Evolutionary conservation across 23 red algal genomes (phyloP).

Genomic region (Agarophyton chilense): DNA sequence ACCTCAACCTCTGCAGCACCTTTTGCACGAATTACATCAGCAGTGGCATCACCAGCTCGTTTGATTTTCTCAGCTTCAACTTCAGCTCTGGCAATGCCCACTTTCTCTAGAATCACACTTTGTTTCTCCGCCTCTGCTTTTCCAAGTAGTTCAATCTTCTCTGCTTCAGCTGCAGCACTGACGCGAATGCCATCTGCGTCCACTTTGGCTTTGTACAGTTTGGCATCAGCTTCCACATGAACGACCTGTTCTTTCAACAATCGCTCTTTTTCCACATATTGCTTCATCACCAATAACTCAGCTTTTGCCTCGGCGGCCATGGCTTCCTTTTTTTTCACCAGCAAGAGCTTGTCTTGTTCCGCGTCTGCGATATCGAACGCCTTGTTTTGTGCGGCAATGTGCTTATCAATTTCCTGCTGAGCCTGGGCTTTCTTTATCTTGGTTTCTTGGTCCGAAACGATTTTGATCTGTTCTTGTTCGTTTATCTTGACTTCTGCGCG

Average conservation of each 20-base stretch:
- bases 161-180: constrained; percentile 37
- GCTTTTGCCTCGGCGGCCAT: constrained; percentile 53
- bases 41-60: background rate
- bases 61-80: constrained; percentile 16
- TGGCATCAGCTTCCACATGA: constrained; percentile 63
- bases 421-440: constrained; percentile 32
- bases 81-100: background rate
- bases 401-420: constrained; percentile 37
- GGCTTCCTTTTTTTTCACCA: constrained; percentile 39
- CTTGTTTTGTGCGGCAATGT: constrained; percentile 31
- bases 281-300: constrained; percentile 37
- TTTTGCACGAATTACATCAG: constrained; percentile 46
- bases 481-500: constrained; percentile 54
- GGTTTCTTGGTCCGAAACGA: constrained; percentile 27
- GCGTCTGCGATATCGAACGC: constrained; percentile 50
- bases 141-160: constrained; percentile 22
- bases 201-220: constrained; percentile 50
- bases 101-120: constrained; percentile 12
- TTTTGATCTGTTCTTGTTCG: constrained; percentile 20
- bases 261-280: constrained; percentile 49
- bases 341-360: constrained; percentile 38
- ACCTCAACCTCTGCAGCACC: constrained; percentile 46
- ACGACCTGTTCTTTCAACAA: constrained; percentile 34
- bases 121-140: constrained; percentile 59
- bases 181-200: constrained; percentile 58